These are phyloP conservation scores for Hawksworthiomyces lignivorus DNA, from an alignment of 2,329 filamentous ascomycete genomes.

Conservation along the genomic window DNA sequence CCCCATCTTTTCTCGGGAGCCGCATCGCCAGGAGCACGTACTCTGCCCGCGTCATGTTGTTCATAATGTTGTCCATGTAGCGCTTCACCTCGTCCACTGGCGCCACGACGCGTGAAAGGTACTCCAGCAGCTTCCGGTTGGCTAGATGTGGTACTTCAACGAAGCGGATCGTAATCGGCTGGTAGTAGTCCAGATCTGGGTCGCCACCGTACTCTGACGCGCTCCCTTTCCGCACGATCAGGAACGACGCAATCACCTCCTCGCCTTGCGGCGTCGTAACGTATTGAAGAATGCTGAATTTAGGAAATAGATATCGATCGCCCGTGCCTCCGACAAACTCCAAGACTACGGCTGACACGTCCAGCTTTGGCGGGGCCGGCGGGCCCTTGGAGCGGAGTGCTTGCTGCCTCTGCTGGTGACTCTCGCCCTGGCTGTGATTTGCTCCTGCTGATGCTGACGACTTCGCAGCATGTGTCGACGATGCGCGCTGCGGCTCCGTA, in stretches of 20 bases:
- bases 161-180: constrained; percentile 61
- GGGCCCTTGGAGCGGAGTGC: constrained; percentile 54
- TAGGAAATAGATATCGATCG: constrained; percentile 72
- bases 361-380: constrained; percentile 45
- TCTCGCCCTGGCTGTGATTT: not conserved
- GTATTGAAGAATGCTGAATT: constrained; percentile 68
- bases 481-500: not conserved
- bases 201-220: constrained; percentile 58
- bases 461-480: not conserved
- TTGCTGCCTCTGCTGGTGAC: constrained; percentile 34
- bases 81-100: constrained; percentile 54
- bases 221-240: constrained; percentile 67
- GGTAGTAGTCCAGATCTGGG: constrained; percentile 62
- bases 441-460: not conserved
- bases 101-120: constrained; percentile 53
- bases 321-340: constrained; percentile 61
- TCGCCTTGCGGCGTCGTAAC: constrained; percentile 43
- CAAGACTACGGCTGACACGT: constrained; percentile 59
- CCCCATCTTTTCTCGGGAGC: constrained; percentile 39
- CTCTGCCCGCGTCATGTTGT: constrained; percentile 59
- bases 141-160: constrained; percentile 9
- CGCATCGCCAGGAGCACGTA: constrained; percentile 62
- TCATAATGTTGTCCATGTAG: constrained; percentile 66
- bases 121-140: constrained; percentile 50
- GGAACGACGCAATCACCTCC: constrained; percentile 64